Evolutionary conservation across 495 filamentous ascomycete genomes (phyloP).

Genomic region (Penicillium waksmanii): DNA sequence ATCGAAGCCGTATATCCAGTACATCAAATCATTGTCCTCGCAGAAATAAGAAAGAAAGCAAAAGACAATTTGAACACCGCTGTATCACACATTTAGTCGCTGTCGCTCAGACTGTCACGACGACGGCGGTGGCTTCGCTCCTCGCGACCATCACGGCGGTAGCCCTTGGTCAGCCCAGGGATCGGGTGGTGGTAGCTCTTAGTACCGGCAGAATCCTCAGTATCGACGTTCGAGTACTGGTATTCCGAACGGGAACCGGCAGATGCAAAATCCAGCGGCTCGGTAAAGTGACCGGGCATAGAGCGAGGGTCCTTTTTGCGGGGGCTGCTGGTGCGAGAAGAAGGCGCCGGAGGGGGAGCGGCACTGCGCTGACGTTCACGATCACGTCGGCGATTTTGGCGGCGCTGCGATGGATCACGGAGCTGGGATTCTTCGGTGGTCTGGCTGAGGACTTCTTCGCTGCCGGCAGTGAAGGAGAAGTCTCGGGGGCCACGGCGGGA

Average conservation of each 20-base stretch:
- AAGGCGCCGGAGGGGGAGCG: constrained; percentile 30
- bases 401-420: constrained; percentile 41
- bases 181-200: constrained; percentile 82
- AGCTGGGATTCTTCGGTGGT: constrained; percentile 53
- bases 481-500: constrained; percentile 40
- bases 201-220: constrained; percentile 67
- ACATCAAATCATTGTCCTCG: neutral
- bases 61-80: constrained; percentile 10
- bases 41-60: constrained; percentile 1
- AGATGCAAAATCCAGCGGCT: constrained; percentile 54
- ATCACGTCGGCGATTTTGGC: constrained; percentile 41
- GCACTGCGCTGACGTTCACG: constrained; percentile 29
- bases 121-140: constrained; percentile 26
- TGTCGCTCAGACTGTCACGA: constrained; percentile 60
- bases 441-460: constrained; percentile 57
- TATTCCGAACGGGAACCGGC: constrained; percentile 47
- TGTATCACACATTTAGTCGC: constrained; percentile 40
- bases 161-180: constrained; percentile 66
- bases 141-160: constrained; percentile 47
- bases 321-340: constrained; percentile 43
- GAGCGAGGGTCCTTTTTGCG: constrained; percentile 43
- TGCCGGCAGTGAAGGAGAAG: constrained; percentile 55
- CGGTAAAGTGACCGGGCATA: constrained; percentile 59
- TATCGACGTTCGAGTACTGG: constrained; percentile 53
- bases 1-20: constrained; percentile 9